Evolutionary conservation across 345 rosid genomes (phyloP), one percentile per base, ranked within the genome.

Genomic region (Lepidium africanum): DNA sequence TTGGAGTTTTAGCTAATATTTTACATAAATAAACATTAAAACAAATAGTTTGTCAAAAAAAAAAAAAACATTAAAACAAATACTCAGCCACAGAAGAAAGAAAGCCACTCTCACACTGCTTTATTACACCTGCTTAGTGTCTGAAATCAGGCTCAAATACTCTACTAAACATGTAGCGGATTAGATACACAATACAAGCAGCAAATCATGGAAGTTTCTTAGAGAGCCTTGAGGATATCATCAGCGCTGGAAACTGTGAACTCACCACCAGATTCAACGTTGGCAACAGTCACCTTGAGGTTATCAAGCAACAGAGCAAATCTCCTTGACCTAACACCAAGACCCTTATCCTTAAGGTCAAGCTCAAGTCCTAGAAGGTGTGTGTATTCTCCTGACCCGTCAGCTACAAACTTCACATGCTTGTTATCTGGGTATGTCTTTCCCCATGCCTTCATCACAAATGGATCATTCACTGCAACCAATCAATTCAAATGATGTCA

Each of bases 361-460:
- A 89, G 99, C 91, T 94, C 96, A 11, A 91, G 92, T 38, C 96
- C 97, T 19, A 94, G 89, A 33, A 88, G 85, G 5, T 86, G 84
- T 39, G 96, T 91, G 87, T 87, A 94, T 3, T 74, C 86, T 6
- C 82, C 97, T 0, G 99, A 86, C 9, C 99, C 99, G 62, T 94
- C 97, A 1, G 93, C 96, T 9, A 94, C 76, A 78, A 94, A 94
- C 82, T 87, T 94, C 21, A 91, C 96, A 15, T 87, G 79, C 81
- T 86, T 87, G 90, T 94, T 94, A 76, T 87, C 96, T 0, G 97
- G 95, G 84, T 62, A 91, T 11, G 97, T 87, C 64, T 94, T 91
- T 3, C 96, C 85, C 99, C 99, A 94, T 2, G 95, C 97, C 78
- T 91, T 91, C 97, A 94, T 87, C 83, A 91, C 97, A 72, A 87